Evolutionary conservation across 2,329 filamentous ascomycete species (phyloP).

Genomic region (Xylariaceae sp.): DNA sequence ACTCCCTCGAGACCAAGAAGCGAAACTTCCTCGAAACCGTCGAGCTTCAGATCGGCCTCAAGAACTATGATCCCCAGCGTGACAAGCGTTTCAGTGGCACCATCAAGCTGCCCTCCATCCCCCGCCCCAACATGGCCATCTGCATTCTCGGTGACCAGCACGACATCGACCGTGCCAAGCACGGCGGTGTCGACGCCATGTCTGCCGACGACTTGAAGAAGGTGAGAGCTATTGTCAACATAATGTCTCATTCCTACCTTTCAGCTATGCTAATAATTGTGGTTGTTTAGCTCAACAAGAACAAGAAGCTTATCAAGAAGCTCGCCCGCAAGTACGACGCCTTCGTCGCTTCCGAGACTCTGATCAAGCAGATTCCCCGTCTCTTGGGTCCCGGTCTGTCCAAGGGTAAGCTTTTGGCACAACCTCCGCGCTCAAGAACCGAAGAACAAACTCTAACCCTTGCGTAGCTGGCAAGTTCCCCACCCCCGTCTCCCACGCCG

Average conservation of each 20-base stretch:
- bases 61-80: slow-evolving; percentile 99
- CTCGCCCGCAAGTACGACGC: slow-evolving; percentile 99
- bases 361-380: slow-evolving; percentile 99
- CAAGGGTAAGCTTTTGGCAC: slow-evolving; percentile 63
- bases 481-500: slow-evolving; percentile 93
- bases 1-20: slow-evolving; percentile 95
- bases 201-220: slow-evolving; percentile 99
- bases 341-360: slow-evolving; percentile 92
- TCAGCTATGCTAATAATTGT: no score
- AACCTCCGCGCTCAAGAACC: not conserved
- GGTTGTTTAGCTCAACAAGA: slow-evolving; percentile 81
- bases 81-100: slow-evolving; percentile 99
- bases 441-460: slow-evolving; percentile 25
- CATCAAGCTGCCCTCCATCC: slow-evolving; percentile 89
- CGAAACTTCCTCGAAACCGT: slow-evolving; percentile 96
- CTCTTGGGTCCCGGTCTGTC: slow-evolving; percentile 97
- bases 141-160: slow-evolving; percentile 71
- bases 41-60: slow-evolving; percentile 83
- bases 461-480: slow-evolving; percentile 95
- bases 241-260: no score
- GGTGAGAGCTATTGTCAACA: no score
- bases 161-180: slow-evolving; percentile 99
- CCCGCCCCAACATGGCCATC: slow-evolving; percentile 63
- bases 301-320: slow-evolving; percentile 99
- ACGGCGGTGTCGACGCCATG: slow-evolving; percentile 98